Percentiles rank a stretch among this genome's conserved stretches.
Conservation (phyloP, 176 grass and related monocot species). For the Typha latifolia region DNA sequence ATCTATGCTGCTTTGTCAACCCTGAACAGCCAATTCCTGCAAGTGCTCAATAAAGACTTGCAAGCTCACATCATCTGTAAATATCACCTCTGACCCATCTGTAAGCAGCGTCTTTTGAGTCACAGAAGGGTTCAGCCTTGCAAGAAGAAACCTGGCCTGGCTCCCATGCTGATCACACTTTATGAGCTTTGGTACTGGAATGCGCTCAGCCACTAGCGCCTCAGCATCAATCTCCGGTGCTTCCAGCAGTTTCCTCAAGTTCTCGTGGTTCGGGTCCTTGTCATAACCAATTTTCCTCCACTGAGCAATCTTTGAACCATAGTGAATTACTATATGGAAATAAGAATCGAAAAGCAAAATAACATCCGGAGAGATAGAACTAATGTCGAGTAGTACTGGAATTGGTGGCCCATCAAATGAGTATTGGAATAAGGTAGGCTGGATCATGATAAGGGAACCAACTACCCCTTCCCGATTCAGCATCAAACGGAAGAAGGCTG, state of each 20-base stretch:
- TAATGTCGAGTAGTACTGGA: constrained; percentile 89
- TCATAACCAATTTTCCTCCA: constrained; percentile 92
- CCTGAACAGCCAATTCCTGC: constrained; percentile 92
- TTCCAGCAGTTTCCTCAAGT: constrained; percentile 81
- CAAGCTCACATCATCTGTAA: constrained; percentile 88
- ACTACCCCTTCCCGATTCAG: constrained; percentile 93
- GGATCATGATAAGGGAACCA: constrained; percentile 88
- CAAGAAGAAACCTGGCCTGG: constrained; percentile 84
- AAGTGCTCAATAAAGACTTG: constrained; percentile 98
- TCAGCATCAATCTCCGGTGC: constrained; percentile 84
- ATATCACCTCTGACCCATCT: constrained; percentile 86
- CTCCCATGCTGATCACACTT: constrained; percentile 96
- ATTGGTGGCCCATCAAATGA: constrained; percentile 97
- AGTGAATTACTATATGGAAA: constrained; percentile 89
- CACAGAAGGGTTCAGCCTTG: constrained; percentile 88
- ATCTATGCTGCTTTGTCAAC: constrained; percentile 13
- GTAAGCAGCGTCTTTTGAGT: constrained; percentile 88
- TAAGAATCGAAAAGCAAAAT: constrained; percentile 98
- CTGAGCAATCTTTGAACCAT: constrained; percentile 95
- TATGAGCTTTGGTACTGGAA: constrained; percentile 77
- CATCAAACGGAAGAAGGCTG: constrained; percentile 91
- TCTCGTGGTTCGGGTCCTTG: constrained; percentile 75
- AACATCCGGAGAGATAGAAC: constrained; percentile 83
- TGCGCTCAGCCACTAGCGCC: constrained; percentile 48
- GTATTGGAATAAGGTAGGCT: constrained; percentile 93